phyloP scores from a whole-genome alignment of 2,329 filamentous ascomycete genomes.

The Sordariomycetes sp. region DNA sequence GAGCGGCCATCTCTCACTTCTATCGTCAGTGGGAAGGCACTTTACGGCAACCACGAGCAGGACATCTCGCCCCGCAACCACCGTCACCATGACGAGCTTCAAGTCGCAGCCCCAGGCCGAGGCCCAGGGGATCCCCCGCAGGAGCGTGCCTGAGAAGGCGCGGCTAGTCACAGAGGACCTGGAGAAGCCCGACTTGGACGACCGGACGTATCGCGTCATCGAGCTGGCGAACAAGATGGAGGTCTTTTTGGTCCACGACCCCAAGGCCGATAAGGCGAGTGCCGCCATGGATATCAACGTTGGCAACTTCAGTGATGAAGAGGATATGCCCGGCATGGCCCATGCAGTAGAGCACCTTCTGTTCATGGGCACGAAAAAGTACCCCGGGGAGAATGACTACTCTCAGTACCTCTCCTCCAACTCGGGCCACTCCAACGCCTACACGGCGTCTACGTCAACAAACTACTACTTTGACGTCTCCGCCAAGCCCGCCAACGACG shows the following conservation, averaged over 20 bases:
- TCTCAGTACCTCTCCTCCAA: conserved; percentile 83
- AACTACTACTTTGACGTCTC: conserved; percentile 98
- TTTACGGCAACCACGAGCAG: neutral
- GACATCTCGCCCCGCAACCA: neutral
- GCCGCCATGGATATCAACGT: conserved; percentile 93
- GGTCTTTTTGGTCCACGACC: conserved; percentile 83
- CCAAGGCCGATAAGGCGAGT: conserved; percentile 91
- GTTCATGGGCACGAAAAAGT: conserved; percentile 99
- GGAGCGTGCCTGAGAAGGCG: neutral
- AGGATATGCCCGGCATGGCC: conserved; percentile 86
- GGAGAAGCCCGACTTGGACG: conserved; percentile 74
- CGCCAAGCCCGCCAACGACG: conserved; percentile 55
- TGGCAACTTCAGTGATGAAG: conserved; percentile 84
- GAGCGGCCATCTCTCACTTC: neutral
- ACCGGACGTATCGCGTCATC: conserved; percentile 79
- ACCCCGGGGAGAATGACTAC: conserved; percentile 90
- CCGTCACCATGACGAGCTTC: conserved; percentile 1
- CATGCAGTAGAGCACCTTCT: conserved; percentile 93
- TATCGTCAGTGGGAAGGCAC: neutral
- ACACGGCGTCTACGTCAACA: conserved; percentile 83
- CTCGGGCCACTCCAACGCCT: conserved; percentile 88
- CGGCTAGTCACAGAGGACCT: conserved; percentile 49
- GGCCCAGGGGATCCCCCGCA: neutral
- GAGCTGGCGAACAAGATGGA: conserved; percentile 77
- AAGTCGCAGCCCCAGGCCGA: neutral